A percentile compares a stretch with the other conserved stretches of the same genome.
Evolutionary conservation across 225 moss, liverwort and hornwort species (phyloP).

Genomic region (Rhytidiadelphus loreus): DNA sequence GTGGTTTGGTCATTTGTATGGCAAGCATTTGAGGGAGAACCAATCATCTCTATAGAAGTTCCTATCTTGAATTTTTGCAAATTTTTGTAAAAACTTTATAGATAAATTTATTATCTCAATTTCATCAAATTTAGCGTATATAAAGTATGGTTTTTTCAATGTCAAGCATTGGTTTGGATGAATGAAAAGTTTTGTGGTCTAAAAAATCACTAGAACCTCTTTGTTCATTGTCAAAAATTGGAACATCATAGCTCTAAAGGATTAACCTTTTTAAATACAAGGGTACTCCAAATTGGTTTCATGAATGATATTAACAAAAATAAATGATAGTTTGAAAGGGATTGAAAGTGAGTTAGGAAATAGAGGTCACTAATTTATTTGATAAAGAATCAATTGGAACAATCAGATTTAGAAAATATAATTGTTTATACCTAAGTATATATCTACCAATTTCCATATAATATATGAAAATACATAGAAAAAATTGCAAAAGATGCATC

Average conservation of each 20-base stretch:
- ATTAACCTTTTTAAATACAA: neutral
- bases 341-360: neutral
- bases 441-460: rapidly evolving
- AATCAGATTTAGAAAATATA: rapidly evolving
- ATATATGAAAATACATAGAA: neutral
- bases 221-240: neutral
- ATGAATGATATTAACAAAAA: rapidly evolving
- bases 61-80: neutral
- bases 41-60: neutral
- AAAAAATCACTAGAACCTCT: neutral
- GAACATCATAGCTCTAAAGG: too few species aligned
- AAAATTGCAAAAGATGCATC: neutral
- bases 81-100: neutral
- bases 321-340: rapidly evolving
- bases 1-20: rapidly evolving
- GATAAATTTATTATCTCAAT: neutral
- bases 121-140: neutral
- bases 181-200: neutral
- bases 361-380: neutral
- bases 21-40: rapidly evolving
- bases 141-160: neutral
- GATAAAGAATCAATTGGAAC: neutral
- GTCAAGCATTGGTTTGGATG: neutral
- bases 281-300: rapidly evolving
- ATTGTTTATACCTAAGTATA: neutral